Percentiles rank a stretch among this genome's conserved stretches.
Evolutionary conservation across 164 flowering plant genomes (phyloP).

Genomic region (Stephania japonica): DNA sequence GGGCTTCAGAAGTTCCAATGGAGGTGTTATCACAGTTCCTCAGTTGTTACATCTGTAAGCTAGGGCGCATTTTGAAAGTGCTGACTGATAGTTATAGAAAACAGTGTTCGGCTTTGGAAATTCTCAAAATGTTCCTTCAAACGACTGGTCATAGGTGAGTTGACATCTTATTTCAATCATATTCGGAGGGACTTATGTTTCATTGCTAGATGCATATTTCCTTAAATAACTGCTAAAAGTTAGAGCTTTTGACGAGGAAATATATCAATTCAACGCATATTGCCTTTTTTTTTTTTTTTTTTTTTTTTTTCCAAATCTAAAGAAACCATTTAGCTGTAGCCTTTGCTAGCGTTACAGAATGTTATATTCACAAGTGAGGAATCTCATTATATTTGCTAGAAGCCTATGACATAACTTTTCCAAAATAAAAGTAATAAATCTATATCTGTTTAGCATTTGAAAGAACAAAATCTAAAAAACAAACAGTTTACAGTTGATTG

Average conservation of each 20-base stretch:
- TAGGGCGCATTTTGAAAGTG: slow-evolving; percentile 70
- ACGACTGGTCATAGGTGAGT: slow-evolving; percentile 61
- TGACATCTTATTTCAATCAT: slow-evolving; percentile 7
- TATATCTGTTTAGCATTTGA: too few species aligned
- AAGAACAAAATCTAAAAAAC: too few species aligned
- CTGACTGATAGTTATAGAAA: slow-evolving; percentile 84
- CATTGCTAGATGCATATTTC: not conserved
- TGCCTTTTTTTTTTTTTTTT: too few species aligned
- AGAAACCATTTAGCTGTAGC: not conserved
- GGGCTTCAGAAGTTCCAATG: slow-evolving; percentile 63
- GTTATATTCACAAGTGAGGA: not conserved
- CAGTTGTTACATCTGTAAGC: slow-evolving; percentile 65
- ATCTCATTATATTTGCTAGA: not conserved
- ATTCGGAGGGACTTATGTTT: not conserved
- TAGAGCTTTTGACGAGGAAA: too few species aligned
- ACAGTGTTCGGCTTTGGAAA: slow-evolving; percentile 83
- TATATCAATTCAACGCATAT: too few species aligned
- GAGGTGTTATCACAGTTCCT: slow-evolving; percentile 70
- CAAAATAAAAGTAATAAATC: too few species aligned
- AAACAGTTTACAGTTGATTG: too few species aligned
- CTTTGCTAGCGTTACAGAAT: not conserved
- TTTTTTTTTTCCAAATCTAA: not conserved
- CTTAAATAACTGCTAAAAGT: not conserved
- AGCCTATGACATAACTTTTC: too few species aligned
- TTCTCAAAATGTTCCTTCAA: slow-evolving; percentile 88